Evolutionary conservation across 176 grass and related monocot genomes (phyloP), one percentile per base, ranked within the genome.

Genomic region (Triticum dicoccoides): DNA sequence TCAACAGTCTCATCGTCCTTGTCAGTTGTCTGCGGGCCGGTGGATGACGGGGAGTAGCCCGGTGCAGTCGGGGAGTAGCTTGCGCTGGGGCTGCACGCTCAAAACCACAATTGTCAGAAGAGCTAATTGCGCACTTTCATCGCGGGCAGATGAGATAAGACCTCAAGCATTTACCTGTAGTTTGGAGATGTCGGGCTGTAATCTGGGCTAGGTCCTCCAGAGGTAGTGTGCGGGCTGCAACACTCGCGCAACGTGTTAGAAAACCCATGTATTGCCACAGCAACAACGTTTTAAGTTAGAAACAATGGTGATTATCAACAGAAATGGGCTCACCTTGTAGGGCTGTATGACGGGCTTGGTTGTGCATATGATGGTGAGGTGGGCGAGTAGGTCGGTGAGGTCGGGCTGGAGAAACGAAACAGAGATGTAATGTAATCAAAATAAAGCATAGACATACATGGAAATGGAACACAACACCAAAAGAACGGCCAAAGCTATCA

Each of bases 121-220:
- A 14, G 67, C 4, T n/a, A 66, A 68, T 41, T 3, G 37, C 21
- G n/a, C 5, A 7, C 30, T 77, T 65, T 5, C n/a, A 83, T 13
- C 6, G 23, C 1, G 45, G 18, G 14, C 37, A 78, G 1, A 42
- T 51, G 10, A 75, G 32, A 70, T 39, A 27, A 25, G 11, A 78
- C 54, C 12, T 47, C 7, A 51, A 2, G 56, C 14, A 54, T 89
- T 89, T 69, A 94, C 93, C 96, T 98, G 90, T 92, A 98, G 65
- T 96, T 89, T 38, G 96, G 93, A 51, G 96, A 98, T 17, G 89
- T 98, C 74, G 96, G 96, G 66, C 92, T 98, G 75, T 98, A 98
- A 70, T 96, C 93, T 70, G 83, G 96, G 65, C 91, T 92, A 20
- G 88, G 86, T 25, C 93, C 90, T 33, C 85, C 90, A 61, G 90